Evolutionary conservation across 768 basidiomycete species (phyloP), one percentile per base, ranked within the genome.

Genomic region (Serendipita vermifera): DNA sequence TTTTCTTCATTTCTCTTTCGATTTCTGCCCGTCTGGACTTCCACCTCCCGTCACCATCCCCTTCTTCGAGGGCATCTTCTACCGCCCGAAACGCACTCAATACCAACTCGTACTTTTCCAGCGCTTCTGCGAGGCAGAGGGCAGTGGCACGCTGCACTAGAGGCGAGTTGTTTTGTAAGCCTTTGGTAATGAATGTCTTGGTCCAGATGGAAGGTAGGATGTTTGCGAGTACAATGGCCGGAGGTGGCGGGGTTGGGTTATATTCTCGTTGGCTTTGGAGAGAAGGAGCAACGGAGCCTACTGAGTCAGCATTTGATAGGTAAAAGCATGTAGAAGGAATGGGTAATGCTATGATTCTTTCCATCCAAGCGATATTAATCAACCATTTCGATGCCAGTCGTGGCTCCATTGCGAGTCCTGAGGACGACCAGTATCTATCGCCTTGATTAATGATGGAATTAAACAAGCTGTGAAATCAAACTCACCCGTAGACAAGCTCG

Each of bases 351-450:
- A 96, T 75, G 55, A 97, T 76, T 5, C 75, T 74, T 2, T 84
- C 87, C 36, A 88, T 79, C 64, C 92, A 85, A 3, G 87, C 74
- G 60, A 96, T 82, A 57, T 91, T 94, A 0, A 85, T 79, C 31
- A 97, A 82, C 92, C 94, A 98, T 64, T 83, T 85, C 0, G 86
- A 86, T 0, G 87, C 87, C 3, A 92, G 76, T 2, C 90, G 81
- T 0, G 91, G 89, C 62, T 94, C 90, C 3, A 93, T 73, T 0
- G 87, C 85, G 32, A 89, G 69, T 2, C 76, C 75, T 3, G 77
- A 80, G 1, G 74, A 74, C 13, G 80, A 65, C 85, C 87, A 89
- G 63, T 83, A 90, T 14, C 85, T 87, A 60, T 24, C 29, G 33
- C 20, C 38, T 9, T n/a, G 29, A 6, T 46, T 59, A 56, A 68